Conservation (phyloP, 2,329 filamentous ascomycete species). For the Monosporascus ibericus region DNA sequence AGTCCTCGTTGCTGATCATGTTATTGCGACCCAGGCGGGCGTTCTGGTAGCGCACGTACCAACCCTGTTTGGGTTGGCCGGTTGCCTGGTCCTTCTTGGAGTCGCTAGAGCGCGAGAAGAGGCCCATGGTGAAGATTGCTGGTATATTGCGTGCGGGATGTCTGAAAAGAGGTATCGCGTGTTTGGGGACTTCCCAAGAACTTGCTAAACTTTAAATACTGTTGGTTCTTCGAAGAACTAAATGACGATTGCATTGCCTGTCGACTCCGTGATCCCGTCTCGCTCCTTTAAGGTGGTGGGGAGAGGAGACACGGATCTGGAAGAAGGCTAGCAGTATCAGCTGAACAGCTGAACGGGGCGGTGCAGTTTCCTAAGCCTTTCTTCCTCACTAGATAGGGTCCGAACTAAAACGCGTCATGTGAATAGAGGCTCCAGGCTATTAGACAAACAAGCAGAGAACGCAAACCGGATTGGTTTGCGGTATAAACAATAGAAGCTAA, state of each 20-base stretch:
- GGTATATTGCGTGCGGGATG: background rate
- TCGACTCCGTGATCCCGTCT: background rate
- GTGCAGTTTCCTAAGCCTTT: background rate
- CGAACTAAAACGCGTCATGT: background rate
- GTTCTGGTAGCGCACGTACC: constrained; percentile 16
- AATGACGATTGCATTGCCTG: background rate
- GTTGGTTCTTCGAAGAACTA: background rate
- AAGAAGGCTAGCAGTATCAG: no score
- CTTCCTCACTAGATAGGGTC: background rate
- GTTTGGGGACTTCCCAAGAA: no score
- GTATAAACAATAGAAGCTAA: no score
- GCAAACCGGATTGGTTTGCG: no score
- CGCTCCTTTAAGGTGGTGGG: background rate
- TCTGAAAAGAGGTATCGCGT: background rate
- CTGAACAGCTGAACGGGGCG: background rate
- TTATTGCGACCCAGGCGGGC: constrained; percentile 13
- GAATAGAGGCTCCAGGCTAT: background rate
- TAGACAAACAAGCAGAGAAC: no score
- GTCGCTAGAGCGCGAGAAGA: background rate
- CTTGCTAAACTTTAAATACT: background rate
- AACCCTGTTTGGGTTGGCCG: background rate
- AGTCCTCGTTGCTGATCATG: constrained; percentile 31
- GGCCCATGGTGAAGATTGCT: background rate
- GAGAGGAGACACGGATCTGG: background rate
- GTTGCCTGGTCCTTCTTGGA: background rate